A percentile compares a stretch with the other conserved stretches of the same genome.
phyloP scores from a whole-genome alignment of 2,329 filamentous ascomycete genomes.

The Pleomassaria siparia region DNA sequence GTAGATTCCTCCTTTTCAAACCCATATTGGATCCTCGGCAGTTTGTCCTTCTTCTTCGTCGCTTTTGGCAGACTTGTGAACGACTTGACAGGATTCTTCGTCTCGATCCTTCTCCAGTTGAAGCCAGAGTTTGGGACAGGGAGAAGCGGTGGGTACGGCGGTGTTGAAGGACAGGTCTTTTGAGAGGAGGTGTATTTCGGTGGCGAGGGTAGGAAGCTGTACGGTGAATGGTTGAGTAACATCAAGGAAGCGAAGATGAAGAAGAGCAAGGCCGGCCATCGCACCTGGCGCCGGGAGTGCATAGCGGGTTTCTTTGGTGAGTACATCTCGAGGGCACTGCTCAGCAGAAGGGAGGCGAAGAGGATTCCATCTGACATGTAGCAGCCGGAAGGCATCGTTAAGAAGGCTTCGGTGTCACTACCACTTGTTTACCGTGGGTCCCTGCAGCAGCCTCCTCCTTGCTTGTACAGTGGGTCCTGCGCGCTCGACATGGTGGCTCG shows the following conservation, averaged over 20 bases:
- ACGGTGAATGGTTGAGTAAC: constrained; percentile 10
- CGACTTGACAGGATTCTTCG: constrained; percentile 48
- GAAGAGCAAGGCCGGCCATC: constrained; percentile 16
- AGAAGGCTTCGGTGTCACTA: background rate
- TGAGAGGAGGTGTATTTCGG: constrained; percentile 11
- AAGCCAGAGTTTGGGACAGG: constrained; percentile 9
- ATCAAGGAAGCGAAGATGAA: constrained; percentile 13
- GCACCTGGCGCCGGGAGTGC: constrained; percentile 10
- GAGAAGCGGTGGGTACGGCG: constrained; percentile 14
- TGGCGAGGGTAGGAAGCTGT: constrained; percentile 13
- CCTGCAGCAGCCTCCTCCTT: background rate
- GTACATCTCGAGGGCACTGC: background rate
- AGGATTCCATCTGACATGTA: background rate
- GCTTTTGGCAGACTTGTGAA: constrained; percentile 73
- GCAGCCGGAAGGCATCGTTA: background rate
- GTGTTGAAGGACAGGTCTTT: constrained; percentile 16
- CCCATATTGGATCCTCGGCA: constrained; percentile 72
- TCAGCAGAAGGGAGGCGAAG: background rate
- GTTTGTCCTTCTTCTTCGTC: constrained; percentile 60
- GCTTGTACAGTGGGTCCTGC: no score
- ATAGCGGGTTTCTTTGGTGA: background rate
- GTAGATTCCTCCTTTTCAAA: constrained; percentile 63
- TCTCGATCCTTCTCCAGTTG: constrained; percentile 17
- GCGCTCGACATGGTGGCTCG: background rate
- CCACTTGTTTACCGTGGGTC: background rate